Base-by-base conservation (phyloP, 257 asterid genomes). In the Anisodus acutangulus region DNA sequence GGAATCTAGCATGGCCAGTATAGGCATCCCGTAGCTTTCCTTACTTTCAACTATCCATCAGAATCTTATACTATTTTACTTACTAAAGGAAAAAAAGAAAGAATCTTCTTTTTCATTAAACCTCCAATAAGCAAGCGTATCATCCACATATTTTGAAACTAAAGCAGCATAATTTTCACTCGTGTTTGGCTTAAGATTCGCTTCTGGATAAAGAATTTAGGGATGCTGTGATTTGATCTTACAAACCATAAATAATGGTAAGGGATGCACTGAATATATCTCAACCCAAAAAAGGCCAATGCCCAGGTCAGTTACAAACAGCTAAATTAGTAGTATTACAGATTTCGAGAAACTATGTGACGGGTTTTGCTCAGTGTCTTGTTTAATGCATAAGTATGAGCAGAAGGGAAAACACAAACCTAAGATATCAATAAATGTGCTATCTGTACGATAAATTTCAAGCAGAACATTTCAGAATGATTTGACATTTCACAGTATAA, bases 401-500 rank as follows among this genome's bases (percentile, higher is more conserved):
- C 45, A 43, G 41, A 5, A 45, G 71, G 43, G 84, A 49, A 78
- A 11, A 11, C 16, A 51, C 3, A 81, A 80, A 62, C 9, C 43
- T 81, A 9, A 81, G 72, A 45, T 11, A 81, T 22, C 57, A 86
- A 19, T 78, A 11, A 8, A 72, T 60, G 58, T 79, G 58, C 64
- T 67, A 70, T 83, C n/a, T 41, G n/a, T 78, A 68, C 57, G 7
- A 81, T 69, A 76, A 55, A 60, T 80, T 78, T 43, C 74, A 39
- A 80, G 80, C 70, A 70, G 84, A 78, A 64, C 39, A 80, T 78
- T 60, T 45, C 64, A 81, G 35, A 79, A 86, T 83, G 79, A 35
- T 85, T 59, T 83, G 84, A 58, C 88, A 85, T 26, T 74, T 41
- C 35, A 22, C 26, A 26, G 74, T 45, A 31, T 31, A 60, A 81